Percentiles rank a stretch among this genome's conserved stretches.
Evolutionary conservation across 495 filamentous ascomycete species (phyloP).

Genomic region (Apiosordaria backusii): DNA sequence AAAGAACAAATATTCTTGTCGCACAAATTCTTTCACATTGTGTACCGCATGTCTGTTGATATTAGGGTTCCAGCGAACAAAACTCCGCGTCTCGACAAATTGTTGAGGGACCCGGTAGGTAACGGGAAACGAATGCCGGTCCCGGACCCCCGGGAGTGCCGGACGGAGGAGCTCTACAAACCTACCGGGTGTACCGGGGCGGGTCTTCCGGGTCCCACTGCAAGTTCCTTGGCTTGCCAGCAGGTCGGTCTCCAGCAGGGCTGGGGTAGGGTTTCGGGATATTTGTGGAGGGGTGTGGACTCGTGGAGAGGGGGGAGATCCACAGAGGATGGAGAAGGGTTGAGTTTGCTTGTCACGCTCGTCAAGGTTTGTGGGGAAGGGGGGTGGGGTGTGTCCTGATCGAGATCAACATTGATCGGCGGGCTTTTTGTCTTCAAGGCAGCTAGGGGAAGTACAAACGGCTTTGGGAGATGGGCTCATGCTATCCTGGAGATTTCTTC

Average conservation of each 20-base stretch:
- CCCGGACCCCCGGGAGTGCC: background rate
- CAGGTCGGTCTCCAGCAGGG: background rate
- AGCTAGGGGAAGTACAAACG: too few species aligned
- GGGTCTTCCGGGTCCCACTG: background rate
- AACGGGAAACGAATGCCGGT: background rate
- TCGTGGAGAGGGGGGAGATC: background rate
- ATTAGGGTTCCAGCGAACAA: background rate
- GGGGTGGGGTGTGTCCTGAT: background rate
- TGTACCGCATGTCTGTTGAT: background rate
- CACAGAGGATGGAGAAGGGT: too few species aligned
- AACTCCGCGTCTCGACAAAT: background rate
- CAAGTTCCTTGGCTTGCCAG: background rate
- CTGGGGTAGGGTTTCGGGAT: background rate
- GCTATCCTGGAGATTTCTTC: too few species aligned
- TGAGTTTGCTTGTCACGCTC: too few species aligned
- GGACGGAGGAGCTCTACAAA: background rate
- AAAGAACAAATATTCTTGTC: background rate
- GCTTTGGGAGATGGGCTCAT: too few species aligned
- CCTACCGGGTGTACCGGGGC: background rate
- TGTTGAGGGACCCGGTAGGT: background rate
- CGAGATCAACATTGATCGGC: background rate
- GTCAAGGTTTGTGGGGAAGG: background rate
- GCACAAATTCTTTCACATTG: background rate
- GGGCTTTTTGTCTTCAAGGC: too few species aligned
- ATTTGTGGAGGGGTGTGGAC: background rate